phyloP scores from a whole-genome alignment of 2,329 filamentous ascomycete species.

The Plenodomus lindquistii region DNA sequence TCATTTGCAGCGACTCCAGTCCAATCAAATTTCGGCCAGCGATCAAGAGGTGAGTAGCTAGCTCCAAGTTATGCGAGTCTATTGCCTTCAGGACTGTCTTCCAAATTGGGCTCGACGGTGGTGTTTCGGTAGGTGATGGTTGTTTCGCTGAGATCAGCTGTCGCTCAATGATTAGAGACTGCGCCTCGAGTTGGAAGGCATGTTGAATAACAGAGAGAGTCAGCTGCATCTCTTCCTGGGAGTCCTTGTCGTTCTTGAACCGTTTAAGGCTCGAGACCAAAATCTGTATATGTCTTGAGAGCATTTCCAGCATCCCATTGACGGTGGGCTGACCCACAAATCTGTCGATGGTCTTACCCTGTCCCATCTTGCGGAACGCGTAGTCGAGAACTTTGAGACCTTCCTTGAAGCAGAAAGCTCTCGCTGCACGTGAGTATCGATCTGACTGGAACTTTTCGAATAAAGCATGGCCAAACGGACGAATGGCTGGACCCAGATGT shows the following conservation, averaged over 20 bases:
- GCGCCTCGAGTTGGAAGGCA: conserved; percentile 71
- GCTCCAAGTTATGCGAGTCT: conserved; percentile 65
- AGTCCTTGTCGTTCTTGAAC: conserved; percentile 26
- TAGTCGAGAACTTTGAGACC: conserved; percentile 52
- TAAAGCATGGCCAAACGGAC: conserved; percentile 75
- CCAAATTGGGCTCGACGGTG: conserved; percentile 77
- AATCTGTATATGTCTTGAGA: conserved; percentile 59
- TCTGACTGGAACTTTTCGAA: conserved; percentile 66
- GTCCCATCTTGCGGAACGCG: conserved; percentile 38
- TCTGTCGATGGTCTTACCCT: conserved; percentile 35
- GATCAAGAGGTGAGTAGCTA: conserved; percentile 75
- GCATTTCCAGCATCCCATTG: conserved; percentile 66
- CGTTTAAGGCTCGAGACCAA: conserved; percentile 41
- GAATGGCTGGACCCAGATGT: conserved; percentile 78
- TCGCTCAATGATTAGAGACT: conserved; percentile 70
- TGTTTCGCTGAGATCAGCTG: conserved; percentile 64
- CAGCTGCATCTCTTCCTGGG: conserved; percentile 47
- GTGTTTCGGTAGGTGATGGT: conserved; percentile 65
- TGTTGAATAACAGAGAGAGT: conserved; percentile 68
- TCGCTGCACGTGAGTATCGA: conserved; percentile 60
- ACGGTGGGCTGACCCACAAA: conserved; percentile 48
- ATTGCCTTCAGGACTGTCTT: conserved; percentile 72
- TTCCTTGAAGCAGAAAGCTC: conserved; percentile 65
- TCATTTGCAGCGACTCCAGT: conserved; percentile 68
- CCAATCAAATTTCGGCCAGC: conserved; percentile 72